Evolutionary conservation across 2,329 filamentous ascomycete genomes (phyloP), one percentile per base, ranked within the genome.

Genomic region (Ceratocystis papillata): DNA sequence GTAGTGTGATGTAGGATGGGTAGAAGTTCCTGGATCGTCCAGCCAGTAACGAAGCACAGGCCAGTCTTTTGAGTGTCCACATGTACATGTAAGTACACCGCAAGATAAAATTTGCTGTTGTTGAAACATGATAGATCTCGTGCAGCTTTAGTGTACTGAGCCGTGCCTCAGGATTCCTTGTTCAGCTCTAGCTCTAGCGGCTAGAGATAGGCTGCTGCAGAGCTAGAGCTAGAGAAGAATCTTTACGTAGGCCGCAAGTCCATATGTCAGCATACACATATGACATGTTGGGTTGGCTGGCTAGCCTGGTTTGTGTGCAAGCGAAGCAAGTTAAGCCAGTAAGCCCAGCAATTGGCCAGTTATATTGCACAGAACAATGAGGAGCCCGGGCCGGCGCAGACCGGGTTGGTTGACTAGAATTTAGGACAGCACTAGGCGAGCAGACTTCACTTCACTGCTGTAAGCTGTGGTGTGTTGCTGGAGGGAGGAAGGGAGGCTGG

Each of bases 91-190:
- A 37, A 37, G 33, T 37, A 37, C 33, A 37, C 33, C 33, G 33
- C 33, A 37, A 37, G 33, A 48, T 17, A 17, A 48, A 20, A 17
- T 48, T 48, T 20, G n/a, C 45, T 17, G 45, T 20, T 28, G 10
- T 55, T 55, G 50, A 55, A 55, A 55, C 50, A 55, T 55, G 50
- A 55, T 25, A 55, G 10, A 28, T 55, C 50, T 22, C 22, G 50
- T 28, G 50, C 50, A 37, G 33, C 15, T 22, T 55, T 22, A 22
- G 50, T 55, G 50, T 25, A 25, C 17, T 25, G 50, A 55, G 50
- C 50, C 50, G 50, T 25, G 50, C 50, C 10, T 22, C 7, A 55
- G 50, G 50, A 55, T 55, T 55, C n/a, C 50, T 10, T 37, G 33
- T 37, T 37, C 33, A 37, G 33, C 33, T 37, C 33, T 37, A 37